phyloP scores from a whole-genome alignment of 2,329 filamentous ascomycete species.

The Fusarium ramigenum region DNA sequence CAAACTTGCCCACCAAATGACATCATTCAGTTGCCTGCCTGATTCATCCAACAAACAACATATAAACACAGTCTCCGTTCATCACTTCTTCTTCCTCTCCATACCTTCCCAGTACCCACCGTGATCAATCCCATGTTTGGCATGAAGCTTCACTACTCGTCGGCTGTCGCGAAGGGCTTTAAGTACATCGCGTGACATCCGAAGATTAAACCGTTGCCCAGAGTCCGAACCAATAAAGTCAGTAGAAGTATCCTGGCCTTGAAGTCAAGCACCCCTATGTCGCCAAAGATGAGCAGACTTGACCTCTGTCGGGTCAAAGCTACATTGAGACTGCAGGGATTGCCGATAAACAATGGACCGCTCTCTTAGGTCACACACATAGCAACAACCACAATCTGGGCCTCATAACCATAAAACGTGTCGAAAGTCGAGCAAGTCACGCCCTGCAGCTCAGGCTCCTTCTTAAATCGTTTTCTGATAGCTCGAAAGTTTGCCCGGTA shows the following conservation, averaged over 20 bases:
- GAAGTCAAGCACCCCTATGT: background rate
- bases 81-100: too few relatives aligned
- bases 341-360: background rate
- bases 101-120: too few relatives aligned
- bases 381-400: background rate
- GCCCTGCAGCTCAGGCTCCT: accelerated
- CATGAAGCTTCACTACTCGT: too few relatives aligned
- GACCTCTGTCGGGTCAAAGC: constrained; percentile 2
- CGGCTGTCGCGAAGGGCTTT: too few relatives aligned
- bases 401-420: background rate
- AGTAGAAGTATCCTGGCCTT: accelerated
- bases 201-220: background rate
- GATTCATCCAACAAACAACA: too few relatives aligned
- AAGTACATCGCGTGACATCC: too few relatives aligned
- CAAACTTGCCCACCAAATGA: too few relatives aligned
- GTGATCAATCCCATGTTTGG: too few relatives aligned
- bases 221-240: background rate
- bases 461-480: background rate
- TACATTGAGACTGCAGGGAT: background rate
- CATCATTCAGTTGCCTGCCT: too few relatives aligned
- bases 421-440: background rate
- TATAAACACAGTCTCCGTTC: too few relatives aligned
- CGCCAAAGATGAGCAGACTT: background rate
- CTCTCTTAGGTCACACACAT: background rate
- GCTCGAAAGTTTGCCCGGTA: background rate